Evolutionary conservation across 2,329 filamentous ascomycete genomes (phyloP), one percentile per base, ranked within the genome.

Genomic region (Neocucurbitaria cava): DNA sequence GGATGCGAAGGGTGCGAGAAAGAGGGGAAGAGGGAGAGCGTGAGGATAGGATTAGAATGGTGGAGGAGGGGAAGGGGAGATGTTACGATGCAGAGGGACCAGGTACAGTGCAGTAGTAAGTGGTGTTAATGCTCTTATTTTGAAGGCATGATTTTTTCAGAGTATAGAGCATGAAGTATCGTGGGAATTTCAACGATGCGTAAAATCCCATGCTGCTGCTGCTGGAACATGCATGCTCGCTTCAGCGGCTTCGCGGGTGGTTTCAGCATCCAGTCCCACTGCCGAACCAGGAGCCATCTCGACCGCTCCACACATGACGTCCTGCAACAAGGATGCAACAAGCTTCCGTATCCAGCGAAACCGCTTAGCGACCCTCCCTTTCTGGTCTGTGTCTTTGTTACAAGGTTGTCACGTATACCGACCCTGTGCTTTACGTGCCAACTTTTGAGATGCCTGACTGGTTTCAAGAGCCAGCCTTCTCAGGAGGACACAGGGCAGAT

Each of bases 281-380:
- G 41, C 41, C 13, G 13, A 40, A 39, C 48, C 50, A 50, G 2
- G 13, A 40, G 42, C 48, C 50, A 50, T 17, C 41, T 45, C 36
- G 44, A 39, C 36, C 42, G 52, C 35, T 46, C 52, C 52, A 58
- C 47, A 21, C 50, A 63, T 65, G 60, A 63, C 60, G 62, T 53
- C 33, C 49, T 35, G 61, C 46, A 56, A 45, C 52, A 46, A 43
- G 56, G 20, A 45, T 41, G 61, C 44, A 56, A 45, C 52, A 46
- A 46, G 56, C 28, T 52, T 41, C 28, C 44, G 30, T 26, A 21
- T 46, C 17, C 5, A 51, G 23, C n/a, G 45, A n/a, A 43, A n/a
- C n/a, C n/a, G n/a, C n/a, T n/a, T n/a, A n/a, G n/a, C 23, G n/a
- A 44, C 39, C 43, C 24, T 49, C 54, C 13, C 15, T 35, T 35